Evolutionary conservation across 1,139 yeast genomes (phyloP).

Genomic region (Taphrina communis): DNA sequence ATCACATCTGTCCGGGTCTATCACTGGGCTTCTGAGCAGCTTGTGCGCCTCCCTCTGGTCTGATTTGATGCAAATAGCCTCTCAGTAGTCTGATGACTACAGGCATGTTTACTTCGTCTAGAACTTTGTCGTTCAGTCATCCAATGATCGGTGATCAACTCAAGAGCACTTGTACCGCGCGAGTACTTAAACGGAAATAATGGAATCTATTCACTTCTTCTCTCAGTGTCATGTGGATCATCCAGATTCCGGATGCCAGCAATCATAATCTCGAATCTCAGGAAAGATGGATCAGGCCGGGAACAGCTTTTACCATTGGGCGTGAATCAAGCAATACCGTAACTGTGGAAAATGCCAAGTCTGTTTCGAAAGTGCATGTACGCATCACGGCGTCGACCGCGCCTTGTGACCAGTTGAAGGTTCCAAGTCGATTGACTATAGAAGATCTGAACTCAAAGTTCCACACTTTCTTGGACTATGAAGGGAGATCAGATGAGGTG

Average conservation of each 20-base stretch:
- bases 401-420: conserved; percentile 8
- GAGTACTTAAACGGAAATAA: no score
- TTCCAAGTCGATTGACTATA: conserved; percentile 15
- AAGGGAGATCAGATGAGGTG: background rate
- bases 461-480: conserved; percentile 15
- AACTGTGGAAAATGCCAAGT: conserved; percentile 22
- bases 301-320: conserved; percentile 13
- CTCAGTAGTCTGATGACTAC: no score
- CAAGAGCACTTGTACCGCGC: no score
- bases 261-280: background rate
- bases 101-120: no score
- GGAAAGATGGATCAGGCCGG: conserved; percentile 25
- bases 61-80: no score
- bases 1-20: no score
- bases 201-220: no score
- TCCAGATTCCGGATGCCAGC: conserved; percentile 15
- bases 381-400: conserved; percentile 14
- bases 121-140: no score
- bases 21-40: no score
- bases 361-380: conserved; percentile 29
- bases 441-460: conserved; percentile 32
- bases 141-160: no score
- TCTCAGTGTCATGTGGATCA: conserved; percentile 19
- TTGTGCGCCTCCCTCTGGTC: no score
- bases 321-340: conserved; percentile 11